Evolutionary conservation across 179 eudicot species (phyloP).

Genomic region (Gypsophila paniculata): DNA sequence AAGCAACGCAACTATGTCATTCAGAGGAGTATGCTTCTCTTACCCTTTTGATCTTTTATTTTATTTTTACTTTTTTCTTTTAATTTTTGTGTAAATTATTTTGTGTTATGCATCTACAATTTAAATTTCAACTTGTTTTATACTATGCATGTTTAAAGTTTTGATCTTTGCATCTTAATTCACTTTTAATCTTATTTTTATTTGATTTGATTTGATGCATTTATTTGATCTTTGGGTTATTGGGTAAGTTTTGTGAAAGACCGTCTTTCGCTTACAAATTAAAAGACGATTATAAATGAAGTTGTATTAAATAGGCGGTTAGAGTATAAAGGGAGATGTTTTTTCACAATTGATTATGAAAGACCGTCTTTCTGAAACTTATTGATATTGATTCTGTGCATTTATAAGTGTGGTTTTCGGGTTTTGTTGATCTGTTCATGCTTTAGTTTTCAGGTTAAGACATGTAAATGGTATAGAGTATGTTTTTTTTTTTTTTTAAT

Average conservation of each 20-base stretch:
- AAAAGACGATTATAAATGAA: no score
- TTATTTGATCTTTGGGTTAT: not conserved
- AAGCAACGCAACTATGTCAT: constrained; percentile 44
- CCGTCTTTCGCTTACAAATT: no score
- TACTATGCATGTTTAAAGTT: constrained; percentile 6
- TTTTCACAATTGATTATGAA: no score
- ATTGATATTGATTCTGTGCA: not conserved
- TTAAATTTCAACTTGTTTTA: not conserved
- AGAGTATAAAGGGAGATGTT: no score
- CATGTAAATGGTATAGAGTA: no score
- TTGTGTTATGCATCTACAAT: not conserved
- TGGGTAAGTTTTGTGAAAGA: not conserved
- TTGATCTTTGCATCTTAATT: constrained; percentile 8
- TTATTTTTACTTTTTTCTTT: not conserved
- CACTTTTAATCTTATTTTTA: not conserved
- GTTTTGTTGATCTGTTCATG: no score
- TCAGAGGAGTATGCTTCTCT: constrained; percentile 41
- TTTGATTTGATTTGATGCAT: not conserved
- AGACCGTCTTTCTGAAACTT: no score
- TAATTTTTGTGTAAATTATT: not conserved
- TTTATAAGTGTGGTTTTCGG: no score
- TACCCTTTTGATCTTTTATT: not conserved
- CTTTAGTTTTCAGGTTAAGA: no score
- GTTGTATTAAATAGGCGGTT: no score
- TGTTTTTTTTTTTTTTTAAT: not conserved